These are phyloP conservation scores for Kondoa subrosea DNA, from an alignment of 768 basidiomycete species.

Conservation along the genomic window DNA sequence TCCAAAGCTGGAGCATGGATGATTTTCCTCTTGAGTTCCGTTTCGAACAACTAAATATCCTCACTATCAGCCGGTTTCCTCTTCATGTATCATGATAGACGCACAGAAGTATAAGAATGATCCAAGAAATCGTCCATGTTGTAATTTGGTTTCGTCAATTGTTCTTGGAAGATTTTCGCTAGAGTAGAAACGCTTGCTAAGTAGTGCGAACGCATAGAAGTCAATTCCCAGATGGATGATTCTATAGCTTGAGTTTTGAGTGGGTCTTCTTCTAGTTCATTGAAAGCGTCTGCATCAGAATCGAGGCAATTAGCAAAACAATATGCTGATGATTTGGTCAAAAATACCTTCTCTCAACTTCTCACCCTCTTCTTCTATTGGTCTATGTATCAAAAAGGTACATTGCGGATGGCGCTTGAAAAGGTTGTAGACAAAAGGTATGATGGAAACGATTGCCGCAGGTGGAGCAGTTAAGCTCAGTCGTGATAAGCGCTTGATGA, in stretches of 20 bases:
- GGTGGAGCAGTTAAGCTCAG: conserved; percentile 73
- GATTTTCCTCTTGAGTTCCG: conserved; percentile 59
- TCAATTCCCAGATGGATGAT: conserved; percentile 84
- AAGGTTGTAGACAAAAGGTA: conserved; percentile 87
- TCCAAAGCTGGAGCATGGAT: conserved; percentile 54
- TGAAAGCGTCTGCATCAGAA: conserved; percentile 47
- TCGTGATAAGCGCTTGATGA: conserved; percentile 75
- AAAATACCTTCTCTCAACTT: conserved; percentile 18
- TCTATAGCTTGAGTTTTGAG: conserved; percentile 59
- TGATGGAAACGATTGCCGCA: conserved; percentile 69
- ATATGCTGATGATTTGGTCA: neutral
- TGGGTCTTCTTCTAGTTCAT: conserved; percentile 51
- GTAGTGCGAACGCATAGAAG: conserved; percentile 63
- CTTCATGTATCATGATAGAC: conserved; percentile 19
- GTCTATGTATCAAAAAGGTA: conserved; percentile 81
- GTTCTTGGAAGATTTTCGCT: conserved; percentile 66
- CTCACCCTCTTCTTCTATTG: conserved; percentile 24
- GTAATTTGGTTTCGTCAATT: conserved; percentile 81
- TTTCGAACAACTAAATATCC: conserved; percentile 83
- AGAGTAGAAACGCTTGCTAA: conserved; percentile 72
- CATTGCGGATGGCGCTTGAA: conserved; percentile 78
- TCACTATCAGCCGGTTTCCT: neutral
- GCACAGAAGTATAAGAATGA: conserved; percentile 45
- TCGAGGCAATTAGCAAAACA: neutral
- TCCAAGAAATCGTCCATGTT: conserved; percentile 91